A percentile compares a stretch with the other conserved stretches of the same genome.
Conservation (phyloP, 1,284 basidiomycete genomes). For the Ceratobasidium sp. region DNA sequence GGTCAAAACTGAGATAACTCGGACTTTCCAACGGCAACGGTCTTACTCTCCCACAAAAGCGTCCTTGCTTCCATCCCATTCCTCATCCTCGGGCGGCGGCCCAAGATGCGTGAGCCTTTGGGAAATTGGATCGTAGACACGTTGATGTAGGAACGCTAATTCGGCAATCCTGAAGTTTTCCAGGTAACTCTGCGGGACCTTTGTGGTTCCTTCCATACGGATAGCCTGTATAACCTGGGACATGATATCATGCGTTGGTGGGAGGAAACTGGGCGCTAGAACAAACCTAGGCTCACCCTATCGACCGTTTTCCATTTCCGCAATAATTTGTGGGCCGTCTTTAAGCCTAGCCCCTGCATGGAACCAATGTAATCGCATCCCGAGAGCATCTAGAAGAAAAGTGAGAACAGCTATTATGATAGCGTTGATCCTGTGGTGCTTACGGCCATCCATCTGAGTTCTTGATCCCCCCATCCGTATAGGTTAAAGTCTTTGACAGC, state of each 20-base stretch:
- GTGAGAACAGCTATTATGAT: not conserved
- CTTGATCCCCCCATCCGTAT: conserved; percentile 87
- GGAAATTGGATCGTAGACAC: conserved; percentile 86
- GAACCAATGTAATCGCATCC: conserved; percentile 98
- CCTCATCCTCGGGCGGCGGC: conserved; percentile 63
- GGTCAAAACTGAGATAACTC: conserved; percentile 50
- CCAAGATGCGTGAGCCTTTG: conserved; percentile 78
- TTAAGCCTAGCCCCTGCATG: conserved; percentile 93
- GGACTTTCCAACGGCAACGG: conserved; percentile 61
- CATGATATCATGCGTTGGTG: not conserved
- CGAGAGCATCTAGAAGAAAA: conserved; percentile 76
- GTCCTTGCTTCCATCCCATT: conserved; percentile 73
- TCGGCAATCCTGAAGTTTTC: conserved; percentile 80
- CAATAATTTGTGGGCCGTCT: conserved; percentile 90
- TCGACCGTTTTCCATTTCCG: conserved; percentile 89
- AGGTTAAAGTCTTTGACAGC: conserved; percentile 82
- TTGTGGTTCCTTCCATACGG: conserved; percentile 86
- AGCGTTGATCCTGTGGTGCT: conserved; percentile 48
- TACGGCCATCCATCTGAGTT: conserved; percentile 92
- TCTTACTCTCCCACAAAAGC: conserved; percentile 83
- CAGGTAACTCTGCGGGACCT: conserved; percentile 82
- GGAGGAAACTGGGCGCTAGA: conserved; percentile 45
- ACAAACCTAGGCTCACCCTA: conserved; percentile 64
- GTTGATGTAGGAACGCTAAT: conserved; percentile 93
- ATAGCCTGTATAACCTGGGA: conserved; percentile 72